Evolutionary conservation across 108 stramenopile genomes (phyloP), one percentile per base, ranked within the genome.

Genomic region (Skeletonema tropicum): DNA sequence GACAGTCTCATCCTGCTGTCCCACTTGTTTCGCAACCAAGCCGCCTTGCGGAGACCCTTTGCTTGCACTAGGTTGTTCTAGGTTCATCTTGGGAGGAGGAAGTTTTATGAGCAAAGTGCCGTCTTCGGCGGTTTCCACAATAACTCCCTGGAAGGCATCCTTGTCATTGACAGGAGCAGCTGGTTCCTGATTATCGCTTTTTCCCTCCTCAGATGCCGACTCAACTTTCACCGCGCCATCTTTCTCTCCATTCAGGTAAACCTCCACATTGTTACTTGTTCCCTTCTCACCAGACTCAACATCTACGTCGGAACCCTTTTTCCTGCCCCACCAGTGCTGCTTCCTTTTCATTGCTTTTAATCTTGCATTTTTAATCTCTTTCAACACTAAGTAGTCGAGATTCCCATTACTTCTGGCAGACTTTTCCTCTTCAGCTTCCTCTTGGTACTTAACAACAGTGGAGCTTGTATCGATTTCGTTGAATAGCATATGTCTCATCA

Each of bases 21-120:
- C 55, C 13, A 48, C 38, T 17, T n/a, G n/a, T n/a, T n/a, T n/a
- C n/a, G n/a, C n/a, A n/a, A n/a, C n/a, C n/a, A n/a, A n/a, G n/a
- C n/a, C n/a, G n/a, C n/a, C n/a, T n/a, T n/a, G n/a, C n/a, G n/a
- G n/a, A n/a, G n/a, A 33, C 23, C 21, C 49, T 23, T 21, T 65
- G n/a, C 5, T 14, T 15, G 17, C 23, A 48, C 45, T 26, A 23
- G 26, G 36, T 35, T 48, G 33, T 19, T 64, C 73, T 8, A 80
- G 35, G 12, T 64, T 10, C 79, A 80, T 68, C 26, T 66, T 74
- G 39, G 80, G 80, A 25, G 74, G 74, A 31, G 80, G 80, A 25
- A 81, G 69, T 66, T 81, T 74, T n/a, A 81, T 75, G 21, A 81
- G 38, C 19, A 81, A 25, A 11, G 80, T 64, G 13, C 80, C 80